Evolutionary conservation across 305 asterid species (phyloP), one percentile per base, ranked within the genome.

Genomic region (Plantago lanceolata): DNA sequence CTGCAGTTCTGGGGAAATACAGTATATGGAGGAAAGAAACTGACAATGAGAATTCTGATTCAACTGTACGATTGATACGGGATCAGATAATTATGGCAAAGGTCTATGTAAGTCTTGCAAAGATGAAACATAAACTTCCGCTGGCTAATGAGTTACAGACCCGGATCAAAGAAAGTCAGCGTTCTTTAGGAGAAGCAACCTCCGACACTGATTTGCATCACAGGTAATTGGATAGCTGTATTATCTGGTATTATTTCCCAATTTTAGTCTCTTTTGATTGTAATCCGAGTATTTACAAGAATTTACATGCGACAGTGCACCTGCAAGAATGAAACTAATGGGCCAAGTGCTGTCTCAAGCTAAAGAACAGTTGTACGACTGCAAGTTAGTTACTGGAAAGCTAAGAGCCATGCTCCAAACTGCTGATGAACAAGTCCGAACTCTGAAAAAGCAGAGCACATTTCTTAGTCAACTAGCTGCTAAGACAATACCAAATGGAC

Each of bases 41-140:
- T 67, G 99, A 94, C 7, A 88, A 81, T 65, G 99, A 94, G 68
- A 94, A 90, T 70, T n/a, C 93, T 63, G 99, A 94, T 79, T 83
- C 96, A 64, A 90, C 81, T 61, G 90, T 94, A 44, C 95, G 96
- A 48, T 77, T 94, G 84, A 84, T 94, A 75, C 91, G 96, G 24
- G 99, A 94, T 79, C 99, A 94, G 84, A 78, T 88, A 85, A 94
- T 94, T 62, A 86, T 94, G 97, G 96, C 99, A 35, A 90, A 93
- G 86, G 97, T 90, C 47, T 94, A 90, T 71, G 57, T 75, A 68
- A 88, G 96, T 82, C 85, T 94, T 65, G 99, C 97, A 68, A 84
- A 79, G 74, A 82, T 84, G 87, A 94, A 88, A 78, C 83, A 81
- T 71, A 90, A 85, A 74, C 75, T 69, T 68, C 87, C 83, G 28